phyloP scores from a whole-genome alignment of 139 green algal genomes.

The Dunaliella sp. region DNA sequence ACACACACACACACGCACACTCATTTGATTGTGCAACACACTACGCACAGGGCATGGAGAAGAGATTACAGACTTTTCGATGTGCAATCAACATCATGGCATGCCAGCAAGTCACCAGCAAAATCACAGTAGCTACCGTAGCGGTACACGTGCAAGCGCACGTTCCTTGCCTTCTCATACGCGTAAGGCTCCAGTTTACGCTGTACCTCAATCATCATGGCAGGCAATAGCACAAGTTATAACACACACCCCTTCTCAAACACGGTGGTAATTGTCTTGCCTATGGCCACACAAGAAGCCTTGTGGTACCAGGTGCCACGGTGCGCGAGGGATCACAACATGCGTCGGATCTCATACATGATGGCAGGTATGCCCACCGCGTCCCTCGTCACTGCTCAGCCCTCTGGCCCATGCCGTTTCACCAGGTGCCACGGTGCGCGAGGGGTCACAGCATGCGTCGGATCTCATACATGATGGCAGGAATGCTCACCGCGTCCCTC shows the following conservation, averaged over 20 bases:
- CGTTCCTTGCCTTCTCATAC: too few species aligned
- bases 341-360: constrained; percentile 77
- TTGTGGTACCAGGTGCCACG: background rate
- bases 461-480: constrained; percentile 90
- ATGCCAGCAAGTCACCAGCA: too few species aligned
- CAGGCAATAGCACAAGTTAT: background rate
- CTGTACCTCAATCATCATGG: background rate
- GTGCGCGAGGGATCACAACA: background rate
- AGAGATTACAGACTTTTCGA: too few species aligned
- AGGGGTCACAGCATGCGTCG: constrained; percentile 28
- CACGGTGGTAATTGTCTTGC: background rate
- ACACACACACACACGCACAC: too few species aligned
- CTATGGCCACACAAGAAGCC: background rate
- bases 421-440: background rate
- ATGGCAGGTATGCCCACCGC: constrained; percentile 91
- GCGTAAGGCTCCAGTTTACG: background rate
- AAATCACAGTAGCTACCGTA: too few species aligned
- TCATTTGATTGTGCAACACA: too few species aligned
- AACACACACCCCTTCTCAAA: background rate
- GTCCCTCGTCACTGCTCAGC: constrained; percentile 65
- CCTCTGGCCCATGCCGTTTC: constrained; percentile 73
- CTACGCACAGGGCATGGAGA: too few species aligned
- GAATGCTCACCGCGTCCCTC: constrained; percentile 84
- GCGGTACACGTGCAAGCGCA: too few species aligned
- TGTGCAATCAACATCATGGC: too few species aligned